Evolutionary conservation across 1,284 basidiomycete species (phyloP), one percentile per base, ranked within the genome.

Genomic region (Trichosporon sp.): DNA sequence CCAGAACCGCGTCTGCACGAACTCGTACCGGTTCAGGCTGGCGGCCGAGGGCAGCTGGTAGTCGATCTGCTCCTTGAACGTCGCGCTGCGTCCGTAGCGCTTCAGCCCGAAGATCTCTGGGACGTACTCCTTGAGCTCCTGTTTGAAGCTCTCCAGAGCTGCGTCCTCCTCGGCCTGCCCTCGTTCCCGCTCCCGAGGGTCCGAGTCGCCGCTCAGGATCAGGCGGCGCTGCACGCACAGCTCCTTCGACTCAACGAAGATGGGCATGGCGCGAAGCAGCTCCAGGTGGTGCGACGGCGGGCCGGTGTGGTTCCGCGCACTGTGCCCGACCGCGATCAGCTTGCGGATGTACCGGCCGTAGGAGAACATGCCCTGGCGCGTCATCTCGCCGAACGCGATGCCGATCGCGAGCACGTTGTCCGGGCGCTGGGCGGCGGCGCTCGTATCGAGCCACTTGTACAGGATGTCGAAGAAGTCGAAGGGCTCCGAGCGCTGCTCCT

Each of bases 271-370:
- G 29, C 73, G 71, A 6, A 82, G 72, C 3, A 81, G 69, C 27
- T 74, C 75, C 15, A 81, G 71, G 67, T 82, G 81, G 71, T 81
- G 81, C 32, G 70, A 75, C 12, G 51, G 29, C 8, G 71, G 65
- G 9, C 67, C 65, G 5, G 66, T 42, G 56, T 65, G 32, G 56
- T 65, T 70, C 64, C 81, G 65, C 3, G 78, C 78, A 2, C 76
- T 78, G 42, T 79, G 73, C 13, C 92, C 91, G 27, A 92, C 87
- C 1, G 93, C 92, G 67, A 95, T 89, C 25, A 97, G 86, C 29
- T 91, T 87, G 76, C 94, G 92, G 32, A 96, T 87, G 77, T 95
- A 97, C 51, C 87, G 86, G n/a, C 89, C 86, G 76, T 93, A 96
- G 1, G 90, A 92, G 79, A 96, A 95, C 23, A 94, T 80, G 3